Base-by-base conservation (phyloP, 1,139 yeast species). In the Nematodospora anomalae region DNA sequence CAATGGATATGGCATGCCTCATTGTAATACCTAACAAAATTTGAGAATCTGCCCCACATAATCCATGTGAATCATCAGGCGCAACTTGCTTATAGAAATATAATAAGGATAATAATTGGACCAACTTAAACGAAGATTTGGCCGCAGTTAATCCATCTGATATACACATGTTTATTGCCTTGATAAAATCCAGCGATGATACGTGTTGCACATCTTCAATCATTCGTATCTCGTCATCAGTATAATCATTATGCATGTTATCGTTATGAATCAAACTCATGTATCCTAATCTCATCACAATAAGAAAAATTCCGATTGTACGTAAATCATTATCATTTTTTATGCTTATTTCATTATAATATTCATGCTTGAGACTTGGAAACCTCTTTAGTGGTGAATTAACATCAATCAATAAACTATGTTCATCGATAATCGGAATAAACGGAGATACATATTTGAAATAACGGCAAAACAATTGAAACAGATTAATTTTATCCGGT, bases 61-160 rank as follows among this genome's bases (percentile, higher is more conserved):
- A 53, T 1, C 76, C 76, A 44, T 63, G 69, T 41, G 71, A 59
- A 47, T 71, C 75, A 43, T 64, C 64, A 2, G 76, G 75, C 5
- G 65, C 60, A 7, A 68, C 64, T 33, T 56, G 59, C 25, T 69
- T 51, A 46, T 67, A 70, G 39, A 64, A 67, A 40, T 64, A 56
- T 20, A 60, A 43, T 26, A 71, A 52, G 3, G 64, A 47, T 36
- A 66, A 53, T 2, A 54, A 40, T 46, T 67, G 73, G 4, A 67
- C 62, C 36, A 58, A 48, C 41, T 64, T 58, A 34, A 67, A 53
- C 3, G 70, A 51, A 30, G 70, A 63, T 44, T 62, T 59, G 33
- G 53, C 47, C 0, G 55, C 49, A 8, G 58, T 47, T 26, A 53
- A 52, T 14, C 57, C 55, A 36, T 65, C 69, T 5, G 62, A 57